These are phyloP conservation scores for Colletotrichum lindemuthianum DNA, from an alignment of 2,329 filamentous ascomycete genomes.

Conservation along the genomic window DNA sequence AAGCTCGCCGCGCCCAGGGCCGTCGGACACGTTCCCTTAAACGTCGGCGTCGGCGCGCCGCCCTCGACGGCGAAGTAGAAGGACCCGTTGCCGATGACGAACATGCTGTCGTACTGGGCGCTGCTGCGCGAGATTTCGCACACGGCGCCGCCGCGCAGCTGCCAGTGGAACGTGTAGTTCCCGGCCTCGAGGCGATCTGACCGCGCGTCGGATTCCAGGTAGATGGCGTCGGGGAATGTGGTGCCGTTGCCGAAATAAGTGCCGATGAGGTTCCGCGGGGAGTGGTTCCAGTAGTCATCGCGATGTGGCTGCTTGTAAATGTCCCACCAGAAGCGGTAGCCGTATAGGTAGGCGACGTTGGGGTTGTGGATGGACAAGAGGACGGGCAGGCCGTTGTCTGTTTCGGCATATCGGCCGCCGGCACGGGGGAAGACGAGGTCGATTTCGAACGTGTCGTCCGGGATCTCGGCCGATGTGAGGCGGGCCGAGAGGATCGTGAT, in stretches of 20 bases:
- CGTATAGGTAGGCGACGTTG: conserved; percentile 5
- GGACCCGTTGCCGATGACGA: conserved; percentile 1
- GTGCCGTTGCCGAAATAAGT: conserved; percentile 8
- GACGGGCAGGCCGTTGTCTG: conserved; percentile 1
- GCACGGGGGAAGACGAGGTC: conserved; percentile 27
- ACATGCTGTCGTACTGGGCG: background rate
- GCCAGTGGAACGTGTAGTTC: conserved; percentile 10
- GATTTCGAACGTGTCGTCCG: background rate
- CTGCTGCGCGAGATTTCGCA: background rate
- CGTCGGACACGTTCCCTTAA: conserved; percentile 14
- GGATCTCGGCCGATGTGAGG: background rate
- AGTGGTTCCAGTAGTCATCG: background rate
- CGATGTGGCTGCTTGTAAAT: conserved; percentile 10
- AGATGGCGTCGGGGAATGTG: background rate
- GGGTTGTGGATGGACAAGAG: conserved; percentile 22
- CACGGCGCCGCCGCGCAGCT: conserved; percentile 7
- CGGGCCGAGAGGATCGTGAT: no score
- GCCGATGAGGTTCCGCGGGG: conserved; percentile 1
- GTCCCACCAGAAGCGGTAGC: conserved; percentile 19
- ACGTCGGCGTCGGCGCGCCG: conserved; percentile 15
- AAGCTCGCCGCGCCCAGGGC: conserved; percentile 8
- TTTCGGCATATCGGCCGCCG: background rate
- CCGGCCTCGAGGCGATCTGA: background rate
- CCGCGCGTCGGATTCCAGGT: background rate
- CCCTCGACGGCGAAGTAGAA: conserved; percentile 14